Evolutionary conservation across 2,329 filamentous ascomycete genomes (phyloP).

Genomic region (Akanthomyces uredinophilus): DNA sequence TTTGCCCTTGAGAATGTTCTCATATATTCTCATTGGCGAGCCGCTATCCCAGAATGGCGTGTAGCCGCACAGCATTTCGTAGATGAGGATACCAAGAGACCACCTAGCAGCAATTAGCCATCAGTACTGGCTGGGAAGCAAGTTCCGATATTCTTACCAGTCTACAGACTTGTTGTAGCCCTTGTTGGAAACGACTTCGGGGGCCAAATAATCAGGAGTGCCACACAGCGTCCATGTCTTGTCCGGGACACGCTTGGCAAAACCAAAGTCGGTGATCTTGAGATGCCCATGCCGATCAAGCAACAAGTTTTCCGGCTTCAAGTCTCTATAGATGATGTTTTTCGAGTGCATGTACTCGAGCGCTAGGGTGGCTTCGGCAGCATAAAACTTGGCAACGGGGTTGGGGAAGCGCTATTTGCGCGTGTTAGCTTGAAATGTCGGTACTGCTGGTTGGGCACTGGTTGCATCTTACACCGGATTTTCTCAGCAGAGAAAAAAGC

Average conservation of each 20-base stretch:
- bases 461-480: conserved; percentile 64
- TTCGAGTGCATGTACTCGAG: conserved; percentile 91
- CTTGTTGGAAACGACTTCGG: conserved; percentile 97
- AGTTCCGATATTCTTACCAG: conserved; percentile 59
- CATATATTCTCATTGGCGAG: conserved; percentile 98
- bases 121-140: not conserved
- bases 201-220: conserved; percentile 94
- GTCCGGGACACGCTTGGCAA: conserved; percentile 95
- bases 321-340: conserved; percentile 95
- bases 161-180: conserved; percentile 99
- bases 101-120: conserved; percentile 57
- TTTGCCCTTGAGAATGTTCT: conserved; percentile 93
- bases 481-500: conserved; percentile 88
- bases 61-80: conserved; percentile 98
- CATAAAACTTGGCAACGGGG: conserved; percentile 98
- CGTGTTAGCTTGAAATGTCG: not conserved
- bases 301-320: conserved; percentile 92
- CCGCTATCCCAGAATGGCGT: conserved; percentile 99
- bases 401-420: conserved; percentile 82
- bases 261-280: conserved; percentile 98
- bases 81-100: conserved; percentile 96
- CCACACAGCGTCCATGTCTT: conserved; percentile 99
- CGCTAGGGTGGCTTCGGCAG: conserved; percentile 91
- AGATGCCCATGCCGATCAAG: conserved; percentile 89
- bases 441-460: not conserved